Base-by-base conservation (phyloP, 1,284 basidiomycete genomes). In the Cryptococcus sp. region DNA sequence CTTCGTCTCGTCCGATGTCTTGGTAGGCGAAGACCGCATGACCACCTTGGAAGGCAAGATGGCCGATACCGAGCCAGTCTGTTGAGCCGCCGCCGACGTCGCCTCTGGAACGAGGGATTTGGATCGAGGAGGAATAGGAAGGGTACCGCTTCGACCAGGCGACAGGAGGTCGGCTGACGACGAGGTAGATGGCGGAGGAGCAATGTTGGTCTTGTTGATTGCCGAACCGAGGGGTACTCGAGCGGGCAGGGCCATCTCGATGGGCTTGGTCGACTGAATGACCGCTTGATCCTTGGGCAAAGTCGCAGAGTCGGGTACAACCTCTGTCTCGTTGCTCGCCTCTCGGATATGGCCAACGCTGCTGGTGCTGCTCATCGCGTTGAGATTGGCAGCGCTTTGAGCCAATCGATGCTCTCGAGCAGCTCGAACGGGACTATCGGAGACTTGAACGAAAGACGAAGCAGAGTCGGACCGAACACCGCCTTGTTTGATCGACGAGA, bases 1-100 rank as follows among this genome's bases (percentile, higher is more conserved):
- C 48, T 81, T 81, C 32, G 78, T 77, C 54, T 82, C 83, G 51
- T 75, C 69, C 47, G 70, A 21, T 10, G 36, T n/a, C 10, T 45
- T 37, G 19, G 48, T 23, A 5, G 56, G 24, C 6, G 50, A 35
- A 12, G 48, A 31, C 2, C 50, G 35, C 2, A 48, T 25, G 21
- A 43, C 19, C 12, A 48, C 37, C 31, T 38, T 37, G n/a, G 44
- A 7, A n/a, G 43, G 43, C 10, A 48, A 7, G 3, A 50, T 44
- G 31, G 26, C 42, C 2, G 50, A 45, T 11, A 7, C 11, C 40
- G 34, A 3, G 18, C 35, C 16, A 43, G 25, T 9, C 21, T 26
- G 25, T 34, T 19, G 10, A n/a, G 21, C 24, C 36, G 38, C 19
- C 31, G 37, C 12, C 36, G 35, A 4, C 36, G 51, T 28, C 4